Evolutionary conservation across 2,329 filamentous ascomycete species (phyloP), one percentile per base, ranked within the genome.

Genomic region (Alternaria alternata): DNA sequence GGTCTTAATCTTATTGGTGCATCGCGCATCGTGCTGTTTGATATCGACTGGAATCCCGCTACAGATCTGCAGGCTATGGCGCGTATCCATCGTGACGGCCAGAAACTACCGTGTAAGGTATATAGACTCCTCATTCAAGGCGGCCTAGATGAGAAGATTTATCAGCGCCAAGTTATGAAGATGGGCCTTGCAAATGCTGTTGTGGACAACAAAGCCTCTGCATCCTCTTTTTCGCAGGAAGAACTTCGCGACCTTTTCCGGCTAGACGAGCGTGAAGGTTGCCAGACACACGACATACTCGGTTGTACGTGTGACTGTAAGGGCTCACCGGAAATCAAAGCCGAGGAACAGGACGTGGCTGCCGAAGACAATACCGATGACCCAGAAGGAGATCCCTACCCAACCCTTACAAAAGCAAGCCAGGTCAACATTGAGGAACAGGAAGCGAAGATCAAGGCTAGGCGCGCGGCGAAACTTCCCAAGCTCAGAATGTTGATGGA

Each of bases 21-120:
- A 5, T 90, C 87, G 32, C 85, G 90, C 22, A 84, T 92, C 2
- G 81, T 92, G 5, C 85, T 92, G 1, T 92, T 91, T 67, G 90
- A 92, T 67, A 86, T 90, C 8, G 90, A 92, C 76, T 92, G 90
- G 90, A 92, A 92, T 68, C 90, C 90, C 1, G 88, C 89, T 0
- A 90, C 88, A 0, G 90, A 92, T 68, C 80, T 90, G 20, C 90
- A 92, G 74, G 89, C 90, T 7, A 91, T 92, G 88, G 90, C 89
- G 12, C 87, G 90, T 14, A 89, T 92, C 47, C 89, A 92, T 72
- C 85, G 90, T 49, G 89, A 91, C 67, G 90, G 90, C 0, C 90
- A 92, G 72, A 90, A 88, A 73, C 79, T 82, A 11, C 86, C 86
- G 4, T 90, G 89, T 63, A 87, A 86, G 56, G 91, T 92, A 59